Percentiles rank a stretch among this genome's conserved stretches.
phyloP scores from a whole-genome alignment of 306 rosid species.

The Castanospermum australe region DNA sequence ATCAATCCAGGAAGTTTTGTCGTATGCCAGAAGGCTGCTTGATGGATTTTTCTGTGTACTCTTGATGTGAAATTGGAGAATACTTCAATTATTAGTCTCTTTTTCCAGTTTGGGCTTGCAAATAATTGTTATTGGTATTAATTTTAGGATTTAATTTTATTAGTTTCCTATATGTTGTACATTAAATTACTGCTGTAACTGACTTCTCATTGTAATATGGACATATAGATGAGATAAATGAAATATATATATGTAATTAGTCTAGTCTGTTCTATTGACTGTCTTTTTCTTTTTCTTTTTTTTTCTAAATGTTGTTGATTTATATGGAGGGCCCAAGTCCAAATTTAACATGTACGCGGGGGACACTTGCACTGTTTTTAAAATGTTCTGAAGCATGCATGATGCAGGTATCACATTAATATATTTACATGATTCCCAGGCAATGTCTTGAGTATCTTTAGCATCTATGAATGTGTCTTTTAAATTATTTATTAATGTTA shows the following conservation, averaged over 20 bases:
- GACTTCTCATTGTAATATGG: background rate
- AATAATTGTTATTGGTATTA: constrained; percentile 6
- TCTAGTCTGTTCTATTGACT: background rate
- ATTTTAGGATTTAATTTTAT: too few relatives aligned
- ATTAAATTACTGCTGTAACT: background rate
- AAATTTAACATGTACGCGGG: too few relatives aligned
- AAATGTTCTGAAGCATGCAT: too few relatives aligned
- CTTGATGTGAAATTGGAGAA: constrained; percentile 20
- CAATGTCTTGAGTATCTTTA: too few relatives aligned
- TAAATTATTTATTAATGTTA: too few relatives aligned
- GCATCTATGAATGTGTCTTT: too few relatives aligned
- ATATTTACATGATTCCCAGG: too few relatives aligned
- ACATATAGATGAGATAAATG: background rate
- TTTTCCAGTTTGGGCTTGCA: constrained; percentile 15
- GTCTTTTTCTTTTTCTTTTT: background rate
- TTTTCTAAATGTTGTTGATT: too few relatives aligned
- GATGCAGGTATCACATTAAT: too few relatives aligned
- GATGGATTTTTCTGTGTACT: constrained; percentile 25
- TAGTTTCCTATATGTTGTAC: constrained; percentile 19
- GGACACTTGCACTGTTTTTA: background rate
- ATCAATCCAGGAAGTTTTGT: constrained; percentile 80
- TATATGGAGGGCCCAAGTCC: too few relatives aligned
- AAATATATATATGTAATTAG: background rate
- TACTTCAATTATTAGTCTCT: background rate
- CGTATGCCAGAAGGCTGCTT: constrained; percentile 66